Conservation (phyloP, 306 rosid species). For the Astragalus glycyphyllos region DNA sequence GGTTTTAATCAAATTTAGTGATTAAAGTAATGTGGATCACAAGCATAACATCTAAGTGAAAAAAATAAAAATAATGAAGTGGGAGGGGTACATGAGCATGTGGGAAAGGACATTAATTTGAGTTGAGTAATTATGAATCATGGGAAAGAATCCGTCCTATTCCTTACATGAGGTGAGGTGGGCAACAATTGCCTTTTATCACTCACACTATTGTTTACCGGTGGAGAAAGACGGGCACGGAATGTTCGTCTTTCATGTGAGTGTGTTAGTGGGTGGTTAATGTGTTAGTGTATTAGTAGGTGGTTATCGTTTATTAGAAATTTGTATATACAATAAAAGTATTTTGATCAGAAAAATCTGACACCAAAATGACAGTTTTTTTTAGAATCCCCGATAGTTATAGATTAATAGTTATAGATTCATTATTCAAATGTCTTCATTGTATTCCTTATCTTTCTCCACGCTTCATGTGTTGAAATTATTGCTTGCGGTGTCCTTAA, state of each 20-base stretch:
- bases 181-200: slow-evolving; percentile 10
- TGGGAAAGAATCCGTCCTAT: slow-evolving; percentile 24
- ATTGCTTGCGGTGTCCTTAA: slow-evolving; percentile 43
- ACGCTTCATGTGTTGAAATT: slow-evolving; percentile 41
- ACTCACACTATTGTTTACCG: too few species aligned
- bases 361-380: too few species aligned
- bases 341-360: too few species aligned
- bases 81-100: slow-evolving; percentile 13
- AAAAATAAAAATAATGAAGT: not conserved
- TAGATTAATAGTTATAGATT: too few species aligned
- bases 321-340: too few species aligned
- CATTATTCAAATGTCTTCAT: not conserved
- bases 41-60: not conserved
- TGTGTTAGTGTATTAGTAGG: too few species aligned
- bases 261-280: too few species aligned
- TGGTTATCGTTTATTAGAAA: too few species aligned
- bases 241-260: too few species aligned
- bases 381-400: too few species aligned
- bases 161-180: slow-evolving; percentile 25
- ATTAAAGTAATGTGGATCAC: slow-evolving; percentile 21
- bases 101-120: slow-evolving; percentile 3
- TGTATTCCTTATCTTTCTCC: slow-evolving; percentile 16
- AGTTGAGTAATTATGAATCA: slow-evolving; percentile 21
- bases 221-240: too few species aligned
- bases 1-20: slow-evolving; percentile 1